Base-by-base conservation (phyloP, 2,329 filamentous ascomycete species). In the Madurella fahalii region DNA sequence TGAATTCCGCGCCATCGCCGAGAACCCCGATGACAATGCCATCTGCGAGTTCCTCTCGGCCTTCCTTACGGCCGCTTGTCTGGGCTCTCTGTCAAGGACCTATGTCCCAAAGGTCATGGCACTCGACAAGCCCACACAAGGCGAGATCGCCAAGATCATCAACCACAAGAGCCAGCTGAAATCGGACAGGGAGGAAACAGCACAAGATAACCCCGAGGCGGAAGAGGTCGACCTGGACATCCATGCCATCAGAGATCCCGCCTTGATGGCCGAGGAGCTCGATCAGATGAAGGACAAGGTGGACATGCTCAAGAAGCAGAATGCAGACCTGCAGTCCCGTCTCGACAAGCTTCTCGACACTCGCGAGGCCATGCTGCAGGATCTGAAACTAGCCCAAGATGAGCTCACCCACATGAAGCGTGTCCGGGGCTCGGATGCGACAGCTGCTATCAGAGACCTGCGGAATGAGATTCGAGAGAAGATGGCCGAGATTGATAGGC, bases 281-380 rank as follows among this genome's bases (percentile, higher is more conserved):
- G 75, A 76, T 15, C 70, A 73, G 47, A 68, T 82, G 37, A 73
- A 77, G 47, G 73, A 74, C 52, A 75, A 82, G 61, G 73, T 78
- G 34, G 80, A 83, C 15, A 69, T 72, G 5, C 71, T 80, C 42
- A 80, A 75, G 60, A 84, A 83, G 65, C 76, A 76, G 40, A 75
- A 81, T 52, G 82, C 81, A 42, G 79, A 84, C 65, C 77, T 82
- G 58, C 78, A 80, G 53, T 78, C 81, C 5, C 77, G 82, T 17
- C 72, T 85, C 47, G 82, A 84, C 54, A 76, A 81, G 64, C 71
- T 86, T 16, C 78, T 84, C 61, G 76, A 79, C 58, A 83, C 77
- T 48, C 77, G 89, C 58, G 85, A 90, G 58, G 81, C 84, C 59
- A 71, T 88, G 44, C 81, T 86, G 62, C 78, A 80, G 46, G 77